phyloP scores from a whole-genome alignment of 345 rosid species.

The Gossypium arboreum region DNA sequence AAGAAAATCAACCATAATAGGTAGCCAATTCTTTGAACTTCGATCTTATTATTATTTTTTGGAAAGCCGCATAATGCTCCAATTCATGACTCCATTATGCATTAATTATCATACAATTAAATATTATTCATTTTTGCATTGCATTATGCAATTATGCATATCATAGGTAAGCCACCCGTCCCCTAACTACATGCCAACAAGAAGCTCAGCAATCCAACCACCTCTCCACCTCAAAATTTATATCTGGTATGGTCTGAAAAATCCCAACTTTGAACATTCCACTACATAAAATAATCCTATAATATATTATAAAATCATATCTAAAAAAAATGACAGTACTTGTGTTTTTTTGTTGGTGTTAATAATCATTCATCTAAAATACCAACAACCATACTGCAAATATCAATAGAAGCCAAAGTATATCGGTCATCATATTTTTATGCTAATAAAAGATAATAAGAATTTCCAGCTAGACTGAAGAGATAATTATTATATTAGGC shows the following conservation, averaged over 20 bases:
- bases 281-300: not conserved
- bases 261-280: not conserved
- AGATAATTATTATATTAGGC: slow-evolving; percentile 32
- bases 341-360: not conserved
- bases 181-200: not conserved
- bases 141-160: slow-evolving; percentile 2
- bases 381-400: slow-evolving; percentile 23
- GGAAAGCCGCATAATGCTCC: not conserved
- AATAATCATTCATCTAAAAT: slow-evolving; percentile 16
- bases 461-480: slow-evolving; percentile 39
- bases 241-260: not conserved
- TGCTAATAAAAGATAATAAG: not conserved
- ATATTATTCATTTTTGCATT: slow-evolving; percentile 2
- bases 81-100: slow-evolving; percentile 1
- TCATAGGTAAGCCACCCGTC: not conserved
- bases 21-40: not conserved
- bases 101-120: not conserved
- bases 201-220: slow-evolving; percentile 7
- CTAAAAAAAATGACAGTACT: not conserved
- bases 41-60: not conserved
- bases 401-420: slow-evolving; percentile 19
- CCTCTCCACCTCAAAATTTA: slow-evolving; percentile 1
- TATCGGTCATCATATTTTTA: not conserved
- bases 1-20: not conserved
- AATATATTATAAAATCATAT: not conserved